Conservation (phyloP, 108 stramenopile species). For the Aureococcus anophagefferens region DNA sequence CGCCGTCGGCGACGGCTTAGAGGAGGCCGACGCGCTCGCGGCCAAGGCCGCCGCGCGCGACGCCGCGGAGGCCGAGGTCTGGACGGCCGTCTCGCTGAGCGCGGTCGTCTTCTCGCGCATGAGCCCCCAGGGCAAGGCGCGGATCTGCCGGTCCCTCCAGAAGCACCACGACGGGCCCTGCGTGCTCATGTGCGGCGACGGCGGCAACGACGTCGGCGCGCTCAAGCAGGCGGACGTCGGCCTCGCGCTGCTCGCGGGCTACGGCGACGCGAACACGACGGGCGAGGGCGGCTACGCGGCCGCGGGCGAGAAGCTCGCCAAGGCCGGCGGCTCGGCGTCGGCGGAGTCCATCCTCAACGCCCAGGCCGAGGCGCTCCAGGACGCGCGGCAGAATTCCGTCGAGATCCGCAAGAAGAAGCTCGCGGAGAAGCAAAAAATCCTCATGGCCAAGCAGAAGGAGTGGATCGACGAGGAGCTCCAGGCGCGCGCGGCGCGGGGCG, state of each 20-base stretch:
- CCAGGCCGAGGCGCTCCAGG: conserved; percentile 9
- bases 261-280: conserved; percentile 71
- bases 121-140: conserved; percentile 28
- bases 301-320: conserved; percentile 4
- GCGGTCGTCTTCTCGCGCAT: conserved; percentile 25
- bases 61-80: not conserved
- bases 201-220: conserved; percentile 90
- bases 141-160: conserved; percentile 21
- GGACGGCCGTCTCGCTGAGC: not conserved
- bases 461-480: conserved; percentile 55
- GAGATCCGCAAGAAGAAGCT: conserved; percentile 48
- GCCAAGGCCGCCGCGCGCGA: not conserved
- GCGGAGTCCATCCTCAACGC: conserved; percentile 1
- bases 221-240: conserved; percentile 87
- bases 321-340: not conserved
- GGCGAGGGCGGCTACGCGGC: conserved; percentile 17
- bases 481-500: conserved; percentile 44
- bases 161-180: not conserved
- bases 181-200: conserved; percentile 88
- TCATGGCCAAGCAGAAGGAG: conserved; percentile 49
- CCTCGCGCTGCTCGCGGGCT: conserved; percentile 70
- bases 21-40: no score
- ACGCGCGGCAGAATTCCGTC: conserved; percentile 53
- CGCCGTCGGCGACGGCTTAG: no score
- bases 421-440: conserved; percentile 35